Evolutionary conservation across 805 yeast species (phyloP).

Genomic region (Schwanniomyces polymorphus): DNA sequence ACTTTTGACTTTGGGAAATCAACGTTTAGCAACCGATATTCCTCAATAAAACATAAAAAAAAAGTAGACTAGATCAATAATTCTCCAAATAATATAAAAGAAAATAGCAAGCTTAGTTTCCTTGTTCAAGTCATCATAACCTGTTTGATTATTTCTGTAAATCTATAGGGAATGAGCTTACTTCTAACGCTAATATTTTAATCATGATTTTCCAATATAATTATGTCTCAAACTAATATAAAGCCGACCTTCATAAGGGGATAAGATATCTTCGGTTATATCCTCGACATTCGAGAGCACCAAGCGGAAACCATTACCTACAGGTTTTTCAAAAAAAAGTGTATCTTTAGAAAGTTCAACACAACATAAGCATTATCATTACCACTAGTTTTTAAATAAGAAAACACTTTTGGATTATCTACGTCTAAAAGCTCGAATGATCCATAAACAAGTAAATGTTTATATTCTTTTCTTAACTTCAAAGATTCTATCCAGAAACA

Average conservation of each 20-base stretch:
- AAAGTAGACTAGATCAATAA: too few species aligned
- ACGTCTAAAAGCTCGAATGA: constrained; percentile 42
- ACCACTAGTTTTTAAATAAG: constrained; percentile 37
- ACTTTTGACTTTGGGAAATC: too few species aligned
- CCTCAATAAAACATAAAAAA: too few species aligned
- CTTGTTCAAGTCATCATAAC: too few species aligned
- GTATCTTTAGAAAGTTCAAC: constrained; percentile 43
- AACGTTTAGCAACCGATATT: too few species aligned
- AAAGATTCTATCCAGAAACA: constrained; percentile 47
- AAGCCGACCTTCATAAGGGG: constrained; percentile 48
- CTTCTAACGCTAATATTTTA: too few species aligned
- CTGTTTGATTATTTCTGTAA: too few species aligned
- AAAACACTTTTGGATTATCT: constrained; percentile 41
- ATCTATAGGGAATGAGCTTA: too few species aligned
- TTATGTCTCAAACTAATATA: constrained; percentile 6
- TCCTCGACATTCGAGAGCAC: constrained; percentile 31
- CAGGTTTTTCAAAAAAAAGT: constrained; percentile 25
- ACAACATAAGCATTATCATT: constrained; percentile 35
- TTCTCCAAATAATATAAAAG: too few species aligned
- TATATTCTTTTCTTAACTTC: constrained; percentile 42
- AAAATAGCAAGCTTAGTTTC: too few species aligned
- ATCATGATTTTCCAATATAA: constrained; percentile 4
- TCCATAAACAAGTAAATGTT: constrained; percentile 48
- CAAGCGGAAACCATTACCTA: constrained; percentile 28
- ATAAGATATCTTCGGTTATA: constrained; percentile 22